Percentiles rank a stretch among this genome's conserved stretches.
These are phyloP conservation scores for Aspergillus sparsus DNA, from an alignment of 495 filamentous ascomycete species.

Conservation along the genomic window DNA sequence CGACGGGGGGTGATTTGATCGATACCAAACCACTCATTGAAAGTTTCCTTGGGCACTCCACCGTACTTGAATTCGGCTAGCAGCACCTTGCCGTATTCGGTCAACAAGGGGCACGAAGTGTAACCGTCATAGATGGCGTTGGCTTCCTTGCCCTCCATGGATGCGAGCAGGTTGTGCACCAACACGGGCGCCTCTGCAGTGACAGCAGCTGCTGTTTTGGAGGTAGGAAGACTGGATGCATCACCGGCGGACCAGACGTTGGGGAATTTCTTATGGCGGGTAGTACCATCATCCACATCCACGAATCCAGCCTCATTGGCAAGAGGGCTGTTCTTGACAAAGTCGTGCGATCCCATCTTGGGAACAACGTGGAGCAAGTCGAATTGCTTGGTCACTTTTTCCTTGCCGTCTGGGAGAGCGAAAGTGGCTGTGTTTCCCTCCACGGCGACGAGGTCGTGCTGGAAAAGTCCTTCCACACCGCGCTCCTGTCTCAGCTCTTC, in stretches of 20 bases:
- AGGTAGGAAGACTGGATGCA: constrained; percentile 64
- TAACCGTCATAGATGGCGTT: constrained; percentile 63
- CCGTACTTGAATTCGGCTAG: constrained; percentile 74
- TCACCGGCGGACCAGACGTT: constrained; percentile 74
- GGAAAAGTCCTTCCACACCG: constrained; percentile 65
- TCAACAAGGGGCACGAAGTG: constrained; percentile 67
- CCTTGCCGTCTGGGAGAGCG: constrained; percentile 44
- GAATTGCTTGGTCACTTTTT: constrained; percentile 52
- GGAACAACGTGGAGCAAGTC: constrained; percentile 62
- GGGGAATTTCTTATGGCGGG: constrained; percentile 60
- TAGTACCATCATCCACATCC: constrained; percentile 61
- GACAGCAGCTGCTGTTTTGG: constrained; percentile 69
- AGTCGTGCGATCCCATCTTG: constrained; percentile 62
- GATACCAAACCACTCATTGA: constrained; percentile 54
- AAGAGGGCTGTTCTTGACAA: constrained; percentile 57
- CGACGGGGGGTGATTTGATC: constrained; percentile 58
- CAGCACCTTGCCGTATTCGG: constrained; percentile 66
- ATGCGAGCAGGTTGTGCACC: constrained; percentile 54
- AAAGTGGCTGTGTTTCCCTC: constrained; percentile 60
- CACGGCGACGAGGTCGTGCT: constrained; percentile 63
- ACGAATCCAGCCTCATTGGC: constrained; percentile 65
- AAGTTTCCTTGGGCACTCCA: constrained; percentile 70
- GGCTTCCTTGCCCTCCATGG: constrained; percentile 56
- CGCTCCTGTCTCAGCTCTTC: constrained; percentile 63
- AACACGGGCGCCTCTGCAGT: constrained; percentile 63